A percentile compares a stretch with the other conserved stretches of the same genome.
Evolutionary conservation across 2,329 filamentous ascomycete species (phyloP).

Genomic region (Microcyclospora tardicrescens): DNA sequence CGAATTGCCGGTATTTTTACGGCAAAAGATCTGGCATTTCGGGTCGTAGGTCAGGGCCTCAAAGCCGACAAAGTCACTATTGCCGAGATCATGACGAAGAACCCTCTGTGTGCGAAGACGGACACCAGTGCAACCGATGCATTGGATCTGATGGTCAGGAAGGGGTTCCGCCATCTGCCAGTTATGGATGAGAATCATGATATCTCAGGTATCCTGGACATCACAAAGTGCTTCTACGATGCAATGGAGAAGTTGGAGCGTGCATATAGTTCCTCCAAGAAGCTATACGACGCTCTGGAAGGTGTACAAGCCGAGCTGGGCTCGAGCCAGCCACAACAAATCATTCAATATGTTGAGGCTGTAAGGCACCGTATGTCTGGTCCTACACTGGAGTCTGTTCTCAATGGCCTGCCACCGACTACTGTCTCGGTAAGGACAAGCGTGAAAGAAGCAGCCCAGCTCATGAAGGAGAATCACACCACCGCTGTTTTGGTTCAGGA

Average conservation of each 20-base stretch:
- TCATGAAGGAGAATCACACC: constrained; percentile 99
- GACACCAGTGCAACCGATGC: constrained; percentile 98
- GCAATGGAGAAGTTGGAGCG: constrained; percentile 99
- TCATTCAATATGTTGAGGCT: constrained; percentile 97
- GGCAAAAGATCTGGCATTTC: constrained; percentile 94
- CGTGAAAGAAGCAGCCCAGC: constrained; percentile 82
- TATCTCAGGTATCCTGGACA: constrained; percentile 94
- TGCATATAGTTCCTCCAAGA: constrained; percentile 93
- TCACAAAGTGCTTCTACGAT: constrained; percentile 99
- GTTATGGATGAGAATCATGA: constrained; percentile 99
- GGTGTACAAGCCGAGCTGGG: constrained; percentile 95
- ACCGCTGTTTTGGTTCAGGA: constrained; percentile 94
- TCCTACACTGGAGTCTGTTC: constrained; percentile 83
- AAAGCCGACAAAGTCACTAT: constrained; percentile 87
- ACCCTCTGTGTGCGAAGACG: constrained; percentile 90
- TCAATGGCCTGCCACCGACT: constrained; percentile 81
- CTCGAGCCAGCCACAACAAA: constrained; percentile 90
- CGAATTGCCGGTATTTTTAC: constrained; percentile 98
- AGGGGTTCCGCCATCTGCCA: constrained; percentile 91
- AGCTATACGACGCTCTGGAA: constrained; percentile 92
- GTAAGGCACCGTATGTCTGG: constrained; percentile 94
- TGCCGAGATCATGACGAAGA: constrained; percentile 99
- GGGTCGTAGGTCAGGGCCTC: constrained; percentile 80
- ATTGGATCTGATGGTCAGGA: constrained; percentile 92
- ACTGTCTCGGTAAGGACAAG: constrained; percentile 93